Conservation (phyloP, 2,329 filamentous ascomycete genomes). For the Alternaria brassicicola region DNA sequence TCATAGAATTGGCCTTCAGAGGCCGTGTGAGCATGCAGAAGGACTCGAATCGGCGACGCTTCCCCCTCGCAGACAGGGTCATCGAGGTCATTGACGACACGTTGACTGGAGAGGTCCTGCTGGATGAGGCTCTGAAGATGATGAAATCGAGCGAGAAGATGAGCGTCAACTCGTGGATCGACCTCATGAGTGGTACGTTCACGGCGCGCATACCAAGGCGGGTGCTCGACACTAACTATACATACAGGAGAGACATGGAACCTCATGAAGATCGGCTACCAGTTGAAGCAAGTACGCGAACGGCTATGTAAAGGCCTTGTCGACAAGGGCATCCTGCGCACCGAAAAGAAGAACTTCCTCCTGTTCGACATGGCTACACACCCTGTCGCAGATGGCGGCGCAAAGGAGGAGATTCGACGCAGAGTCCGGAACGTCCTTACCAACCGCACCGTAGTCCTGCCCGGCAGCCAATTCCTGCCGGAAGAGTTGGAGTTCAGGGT, state of each 20-base stretch:
- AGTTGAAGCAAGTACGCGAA: conserved; percentile 98
- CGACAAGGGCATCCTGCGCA: conserved; percentile 97
- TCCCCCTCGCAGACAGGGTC: conserved; percentile 87
- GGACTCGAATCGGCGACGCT: conserved; percentile 87
- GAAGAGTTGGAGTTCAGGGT: conserved; percentile 95
- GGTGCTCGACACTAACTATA: conserved; percentile 25
- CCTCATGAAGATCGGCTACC: conserved; percentile 99
- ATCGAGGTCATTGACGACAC: conserved; percentile 98
- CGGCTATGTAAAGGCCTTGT: conserved; percentile 95
- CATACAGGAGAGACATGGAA: conserved; percentile 95
- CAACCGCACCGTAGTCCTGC: conserved; percentile 90
- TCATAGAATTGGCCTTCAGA: conserved; percentile 94
- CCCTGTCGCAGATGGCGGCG: conserved; percentile 92
- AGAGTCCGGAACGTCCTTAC: conserved; percentile 92
- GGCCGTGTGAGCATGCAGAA: conserved; percentile 99
- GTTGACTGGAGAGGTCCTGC: conserved; percentile 91
- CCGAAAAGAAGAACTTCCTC: conserved; percentile 98
- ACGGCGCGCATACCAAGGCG: background rate
- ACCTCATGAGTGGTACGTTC: conserved; percentile 89
- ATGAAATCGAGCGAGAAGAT: conserved; percentile 99
- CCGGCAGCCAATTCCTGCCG: conserved; percentile 84
- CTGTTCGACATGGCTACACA: conserved; percentile 99
- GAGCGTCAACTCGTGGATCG: conserved; percentile 99
- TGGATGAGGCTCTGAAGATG: conserved; percentile 99
- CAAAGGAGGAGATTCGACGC: conserved; percentile 95